A percentile compares a stretch with the other conserved stretches of the same genome.
phyloP scores from a whole-genome alignment of 2,329 filamentous ascomycete species.

The Harringtonia aguacate region DNA sequence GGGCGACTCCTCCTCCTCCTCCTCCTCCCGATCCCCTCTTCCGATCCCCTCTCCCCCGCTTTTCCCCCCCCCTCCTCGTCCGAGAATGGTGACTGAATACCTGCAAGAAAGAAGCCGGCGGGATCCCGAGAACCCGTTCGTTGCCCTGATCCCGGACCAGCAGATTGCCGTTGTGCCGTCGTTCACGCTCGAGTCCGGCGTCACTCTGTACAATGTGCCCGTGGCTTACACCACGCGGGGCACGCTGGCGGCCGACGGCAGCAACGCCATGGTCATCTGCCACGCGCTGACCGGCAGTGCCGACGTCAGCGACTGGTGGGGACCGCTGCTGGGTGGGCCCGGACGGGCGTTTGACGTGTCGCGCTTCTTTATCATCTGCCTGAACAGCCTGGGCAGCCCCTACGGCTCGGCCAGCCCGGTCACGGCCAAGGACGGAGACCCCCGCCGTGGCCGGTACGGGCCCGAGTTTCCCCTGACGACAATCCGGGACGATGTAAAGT shows the following conservation, averaged over 20 bases:
- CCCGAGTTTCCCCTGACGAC: conserved; percentile 95
- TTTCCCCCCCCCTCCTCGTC: neutral
- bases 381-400: conserved; percentile 76
- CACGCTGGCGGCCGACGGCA: conserved; percentile 43
- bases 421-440: conserved; percentile 76
- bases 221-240: conserved; percentile 58
- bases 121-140: conserved; percentile 89
- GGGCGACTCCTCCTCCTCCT: too few species aligned
- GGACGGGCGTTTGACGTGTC: conserved; percentile 73
- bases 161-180: conserved; percentile 75
- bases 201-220: conserved; percentile 65
- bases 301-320: conserved; percentile 84
- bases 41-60: neutral
- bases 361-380: conserved; percentile 75
- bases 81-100: conserved; percentile 48
- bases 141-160: conserved; percentile 77
- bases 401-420: conserved; percentile 84
- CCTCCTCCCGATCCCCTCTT: too few species aligned
- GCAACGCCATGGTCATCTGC: conserved; percentile 68
- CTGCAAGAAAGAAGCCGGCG: conserved; percentile 51
- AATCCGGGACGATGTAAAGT: conserved; percentile 92
- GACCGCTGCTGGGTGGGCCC: conserved; percentile 65
- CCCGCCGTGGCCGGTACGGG: conserved; percentile 67
- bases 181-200: conserved; percentile 89
- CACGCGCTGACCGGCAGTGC: conserved; percentile 79